phyloP scores from a whole-genome alignment of 2,329 filamentous ascomycete genomes.

The Talaromyces sp. region DNA sequence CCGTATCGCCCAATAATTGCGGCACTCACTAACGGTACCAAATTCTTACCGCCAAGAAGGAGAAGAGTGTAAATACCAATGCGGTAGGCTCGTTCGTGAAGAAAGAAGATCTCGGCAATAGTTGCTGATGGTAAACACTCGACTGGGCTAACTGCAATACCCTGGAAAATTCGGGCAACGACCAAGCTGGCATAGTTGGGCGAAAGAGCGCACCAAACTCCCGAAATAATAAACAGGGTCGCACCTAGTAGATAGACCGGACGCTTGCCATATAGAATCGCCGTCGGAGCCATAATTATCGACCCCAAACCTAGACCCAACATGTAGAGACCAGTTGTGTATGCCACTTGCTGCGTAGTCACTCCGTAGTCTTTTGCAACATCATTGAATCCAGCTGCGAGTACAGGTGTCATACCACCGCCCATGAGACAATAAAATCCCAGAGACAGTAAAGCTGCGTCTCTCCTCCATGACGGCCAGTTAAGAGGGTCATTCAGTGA shows the following conservation, averaged over 20 bases:
- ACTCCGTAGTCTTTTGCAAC: slow-evolving; percentile 65
- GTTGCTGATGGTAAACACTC: slow-evolving; percentile 91
- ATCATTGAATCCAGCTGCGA: slow-evolving; percentile 83
- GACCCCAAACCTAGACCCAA: slow-evolving; percentile 82
- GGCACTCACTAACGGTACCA: slow-evolving; percentile 81
- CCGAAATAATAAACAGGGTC: slow-evolving; percentile 68
- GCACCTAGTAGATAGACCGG: slow-evolving; percentile 79
- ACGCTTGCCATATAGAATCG: slow-evolving; percentile 84
- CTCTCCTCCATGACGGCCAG: slow-evolving; percentile 77
- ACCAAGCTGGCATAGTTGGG: slow-evolving; percentile 74
- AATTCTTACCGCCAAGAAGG: slow-evolving; percentile 82
- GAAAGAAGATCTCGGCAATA: slow-evolving; percentile 92
- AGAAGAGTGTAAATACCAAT: slow-evolving; percentile 90
- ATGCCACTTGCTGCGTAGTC: slow-evolving; percentile 64
- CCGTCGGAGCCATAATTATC: slow-evolving; percentile 79
- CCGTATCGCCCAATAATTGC: slow-evolving; percentile 69
- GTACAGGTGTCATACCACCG: slow-evolving; percentile 82
- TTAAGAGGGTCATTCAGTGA: slow-evolving; percentile 87
- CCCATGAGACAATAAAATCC: slow-evolving; percentile 92
- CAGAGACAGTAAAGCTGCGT: slow-evolving; percentile 71
- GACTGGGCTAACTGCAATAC: slow-evolving; percentile 79
- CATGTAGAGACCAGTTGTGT: slow-evolving; percentile 93
- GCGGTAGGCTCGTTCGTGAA: slow-evolving; percentile 88
- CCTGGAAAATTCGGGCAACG: slow-evolving; percentile 78
- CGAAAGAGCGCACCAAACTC: slow-evolving; percentile 81